A percentile compares a stretch with the other conserved stretches of the same genome.
These are phyloP conservation scores for Neocatenulostroma microsporum DNA, from an alignment of 2,329 filamentous ascomycete genomes.

Conservation along the genomic window DNA sequence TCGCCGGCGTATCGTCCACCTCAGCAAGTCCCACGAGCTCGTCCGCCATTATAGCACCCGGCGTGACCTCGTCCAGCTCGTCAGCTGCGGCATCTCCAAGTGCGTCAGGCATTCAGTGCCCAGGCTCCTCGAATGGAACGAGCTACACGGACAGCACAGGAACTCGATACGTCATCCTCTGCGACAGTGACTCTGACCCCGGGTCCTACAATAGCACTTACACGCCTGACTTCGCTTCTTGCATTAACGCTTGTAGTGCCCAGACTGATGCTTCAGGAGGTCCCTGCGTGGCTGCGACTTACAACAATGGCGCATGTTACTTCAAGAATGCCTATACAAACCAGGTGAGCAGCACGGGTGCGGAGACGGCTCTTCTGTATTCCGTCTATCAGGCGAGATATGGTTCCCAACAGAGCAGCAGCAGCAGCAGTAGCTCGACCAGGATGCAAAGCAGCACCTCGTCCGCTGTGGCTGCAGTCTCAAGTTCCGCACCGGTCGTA, in stretches of 20 bases:
- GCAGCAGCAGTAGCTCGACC: neutral
- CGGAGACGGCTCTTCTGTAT: neutral
- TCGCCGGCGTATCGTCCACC: too few species aligned
- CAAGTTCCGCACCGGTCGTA: too few species aligned
- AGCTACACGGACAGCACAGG: slow-evolving; percentile 1
- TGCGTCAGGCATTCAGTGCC: neutral
- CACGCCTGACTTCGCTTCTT: neutral
- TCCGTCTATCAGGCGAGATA: neutral
- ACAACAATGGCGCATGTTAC: neutral
- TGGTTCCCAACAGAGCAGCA: neutral
- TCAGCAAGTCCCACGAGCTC: too few species aligned
- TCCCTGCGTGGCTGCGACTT: neutral
- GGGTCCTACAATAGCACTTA: neutral
- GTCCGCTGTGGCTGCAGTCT: too few species aligned
- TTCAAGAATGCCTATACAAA: neutral
- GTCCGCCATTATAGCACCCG: too few species aligned
- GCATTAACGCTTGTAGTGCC: neutral
- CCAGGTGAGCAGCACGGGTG: neutral
- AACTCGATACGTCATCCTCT: slow-evolving; percentile 2
- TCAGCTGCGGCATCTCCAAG: neutral
- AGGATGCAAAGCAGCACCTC: too few species aligned
- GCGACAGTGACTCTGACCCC: slow-evolving; percentile 1
- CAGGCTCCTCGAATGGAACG: neutral
- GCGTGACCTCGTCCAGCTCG: too few species aligned
- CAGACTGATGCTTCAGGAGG: too few species aligned